Percentiles rank a stretch among this genome's conserved stretches.
phyloP scores from a whole-genome alignment of 768 basidiomycete species.

The Lactifluus piperatus region DNA sequence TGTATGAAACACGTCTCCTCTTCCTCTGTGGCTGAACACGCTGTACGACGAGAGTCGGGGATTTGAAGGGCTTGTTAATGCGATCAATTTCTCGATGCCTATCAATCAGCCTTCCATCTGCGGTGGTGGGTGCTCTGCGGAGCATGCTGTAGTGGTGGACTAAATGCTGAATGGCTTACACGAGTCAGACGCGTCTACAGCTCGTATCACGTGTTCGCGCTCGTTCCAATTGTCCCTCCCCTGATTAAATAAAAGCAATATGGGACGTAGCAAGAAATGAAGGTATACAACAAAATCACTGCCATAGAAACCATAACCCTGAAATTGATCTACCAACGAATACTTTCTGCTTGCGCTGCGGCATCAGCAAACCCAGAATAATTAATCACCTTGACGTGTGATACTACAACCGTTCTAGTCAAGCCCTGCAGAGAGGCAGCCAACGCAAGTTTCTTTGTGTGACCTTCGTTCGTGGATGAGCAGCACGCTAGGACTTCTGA shows the following conservation, averaged over 20 bases:
- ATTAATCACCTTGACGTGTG: slow-evolving; percentile 18
- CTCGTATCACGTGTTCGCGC: slow-evolving; percentile 12
- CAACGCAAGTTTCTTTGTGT: slow-evolving; percentile 13
- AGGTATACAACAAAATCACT: neutral
- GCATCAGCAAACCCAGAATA: slow-evolving; percentile 17
- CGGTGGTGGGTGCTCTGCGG: slow-evolving; percentile 56
- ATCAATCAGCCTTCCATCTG: slow-evolving; percentile 59
- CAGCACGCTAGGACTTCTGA: slow-evolving; percentile 16
- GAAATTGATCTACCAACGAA: slow-evolving; percentile 29
- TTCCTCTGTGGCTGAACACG: slow-evolving; percentile 66
- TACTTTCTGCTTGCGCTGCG: slow-evolving; percentile 31
- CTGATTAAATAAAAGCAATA: neutral
- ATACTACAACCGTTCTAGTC: slow-evolving; percentile 15
- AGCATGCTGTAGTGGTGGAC: slow-evolving; percentile 41
- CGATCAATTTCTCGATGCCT: slow-evolving; percentile 63
- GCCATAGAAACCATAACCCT: neutral
- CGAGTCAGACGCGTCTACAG: neutral
- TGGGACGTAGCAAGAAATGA: neutral
- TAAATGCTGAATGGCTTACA: neutral
- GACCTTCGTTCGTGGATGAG: slow-evolving; percentile 15
- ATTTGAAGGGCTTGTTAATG: slow-evolving; percentile 74
- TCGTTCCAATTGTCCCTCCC: neutral
- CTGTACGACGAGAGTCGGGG: slow-evolving; percentile 46
- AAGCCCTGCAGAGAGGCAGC: slow-evolving; percentile 10
- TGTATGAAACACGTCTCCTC: slow-evolving; percentile 84